Evolutionary conservation across 164 flowering plant genomes (phyloP), one percentile per base, ranked within the genome.

Genomic region (Annona squamosa): DNA sequence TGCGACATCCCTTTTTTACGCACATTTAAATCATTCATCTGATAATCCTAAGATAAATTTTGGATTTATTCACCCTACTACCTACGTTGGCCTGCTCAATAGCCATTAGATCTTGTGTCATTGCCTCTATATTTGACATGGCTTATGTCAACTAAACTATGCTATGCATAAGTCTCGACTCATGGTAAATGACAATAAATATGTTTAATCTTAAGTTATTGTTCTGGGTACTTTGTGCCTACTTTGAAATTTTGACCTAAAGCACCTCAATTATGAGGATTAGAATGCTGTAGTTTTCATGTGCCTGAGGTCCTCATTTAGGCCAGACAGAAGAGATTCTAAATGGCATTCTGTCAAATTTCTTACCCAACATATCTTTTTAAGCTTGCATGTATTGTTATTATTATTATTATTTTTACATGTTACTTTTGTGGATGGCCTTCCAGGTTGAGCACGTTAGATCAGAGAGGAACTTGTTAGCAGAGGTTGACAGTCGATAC

Each of bases 381-480:
- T 65, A 44, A 65, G 2, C 19, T 65, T 1, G 26, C 17, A 17
- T 52, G 45, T 46, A 3, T 0, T 67, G 48, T 19, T 16, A 3
- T 68, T 41, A 62, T 17, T 71, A 65, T 18, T 43, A 12, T 74
- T 45, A 26, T 26, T 26, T 26, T 26, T 26, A 26, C 37, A 26
- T 26, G 37, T 26, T 1, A 26, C 37, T 26, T 26, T 26, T 26
- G 37, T 26, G 37, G 37, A 26, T 26, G 37, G 37, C 61, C 4
- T 75, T 81, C 71, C 78, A 93, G 97, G 96, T 93, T 79, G 98
- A 91, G 84, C 97, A 93, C 86, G 98, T 93, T 52, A 81, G 97
- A 69, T 93, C 94, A 1, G 97, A 91, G 81, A 86, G 97, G 84
- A 91, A 93, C 81, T 80, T 93, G 83, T 94, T 93, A 59, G 98